Base-by-base conservation (phyloP, 257 asterid genomes). In the Salvia rosmarinus region DNA sequence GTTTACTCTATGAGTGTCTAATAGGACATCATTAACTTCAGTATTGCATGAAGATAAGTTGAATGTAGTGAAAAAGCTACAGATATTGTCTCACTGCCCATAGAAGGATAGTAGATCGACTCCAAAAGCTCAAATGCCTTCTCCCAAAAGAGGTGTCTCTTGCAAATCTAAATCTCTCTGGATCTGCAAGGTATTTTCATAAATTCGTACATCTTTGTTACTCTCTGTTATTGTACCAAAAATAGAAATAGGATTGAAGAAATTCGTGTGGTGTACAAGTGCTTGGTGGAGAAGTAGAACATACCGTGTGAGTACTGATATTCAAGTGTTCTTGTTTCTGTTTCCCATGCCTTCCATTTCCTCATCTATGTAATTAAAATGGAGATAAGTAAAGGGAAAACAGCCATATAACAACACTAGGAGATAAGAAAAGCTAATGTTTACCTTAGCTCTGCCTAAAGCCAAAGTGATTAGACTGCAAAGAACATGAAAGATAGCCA, bases 341-440 rank as follows among this genome's bases (percentile, higher is more conserved):
- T 75, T 77, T 88, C 92, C 95, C 95, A 86, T 65, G 84, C 80
- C 79, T 85, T 86, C 95, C 92, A 88, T 63, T 67, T 84, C 50
- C 84, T 82, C 96, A 86, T 89, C 92, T 89, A 52, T n/a, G 46
- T 23, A 30, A 66, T 30, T 13, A 2, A 55, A 52, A 2, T 8
- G 28, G 13, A 25, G 21, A 30, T 52, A 34, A 13, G 6, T n/a
- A 32, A 46, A 20, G 6, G 39, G 4, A 25, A 32, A 9, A 39
- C 3, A 49, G 58, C 3, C 5, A 17, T 20, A 16, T 34, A 40
- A 0, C 56, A 6, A 0, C 11, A 42, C 58, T 28, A 25, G 35
- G 14, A 40, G 60, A 13, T n/a, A 3, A 13, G 17, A 10, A 16
- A 52, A 7, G 20, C 3, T 14, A 6, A 11, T 11, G 34, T 23